A percentile compares a stretch with the other conserved stretches of the same genome.
Evolutionary conservation across 1,284 basidiomycete species (phyloP).

Genomic region (Pseudozyma thailandica): DNA sequence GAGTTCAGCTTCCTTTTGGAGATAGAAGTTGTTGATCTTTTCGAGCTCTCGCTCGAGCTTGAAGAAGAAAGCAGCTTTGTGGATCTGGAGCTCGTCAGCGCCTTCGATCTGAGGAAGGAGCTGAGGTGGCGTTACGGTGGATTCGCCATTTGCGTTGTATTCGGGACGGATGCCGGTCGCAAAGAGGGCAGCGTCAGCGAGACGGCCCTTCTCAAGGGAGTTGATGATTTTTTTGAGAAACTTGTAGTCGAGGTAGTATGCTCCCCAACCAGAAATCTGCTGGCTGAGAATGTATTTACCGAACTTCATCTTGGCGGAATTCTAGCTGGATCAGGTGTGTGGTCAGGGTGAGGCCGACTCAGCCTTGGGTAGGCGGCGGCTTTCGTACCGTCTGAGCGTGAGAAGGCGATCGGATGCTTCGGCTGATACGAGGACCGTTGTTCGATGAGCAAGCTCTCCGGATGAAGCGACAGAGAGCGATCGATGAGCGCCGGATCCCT

Average conservation of each 20-base stretch:
- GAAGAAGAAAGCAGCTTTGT: slow-evolving; percentile 99
- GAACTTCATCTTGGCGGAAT: slow-evolving; percentile 75
- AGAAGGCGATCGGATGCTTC: not conserved
- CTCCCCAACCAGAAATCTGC: slow-evolving; percentile 96
- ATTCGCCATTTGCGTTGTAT: slow-evolving; percentile 23
- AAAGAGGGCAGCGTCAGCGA: slow-evolving; percentile 86
- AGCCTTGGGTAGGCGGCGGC: no score
- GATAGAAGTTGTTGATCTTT: slow-evolving; percentile 99
- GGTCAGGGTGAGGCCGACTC: no score
- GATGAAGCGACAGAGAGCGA: not conserved
- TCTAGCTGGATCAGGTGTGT: not conserved
- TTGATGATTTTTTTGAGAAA: slow-evolving; percentile 98
- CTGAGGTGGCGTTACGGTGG: slow-evolving; percentile 40
- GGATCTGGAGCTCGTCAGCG: slow-evolving; percentile 72
- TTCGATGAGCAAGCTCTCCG: not conserved
- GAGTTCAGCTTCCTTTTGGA: slow-evolving; percentile 96
- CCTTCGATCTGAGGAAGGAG: slow-evolving; percentile 54
- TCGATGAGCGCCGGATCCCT: not conserved
- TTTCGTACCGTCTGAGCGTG: no score
- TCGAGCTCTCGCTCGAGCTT: slow-evolving; percentile 97
- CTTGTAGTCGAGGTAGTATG: slow-evolving; percentile 98
- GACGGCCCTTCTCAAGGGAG: slow-evolving; percentile 89
- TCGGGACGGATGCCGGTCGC: slow-evolving; percentile 82
- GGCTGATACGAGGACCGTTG: not conserved
- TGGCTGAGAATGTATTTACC: slow-evolving; percentile 97